Evolutionary conservation across 177 flowering plant genomes (phyloP).

Genomic region (Vitis hybrid): DNA sequence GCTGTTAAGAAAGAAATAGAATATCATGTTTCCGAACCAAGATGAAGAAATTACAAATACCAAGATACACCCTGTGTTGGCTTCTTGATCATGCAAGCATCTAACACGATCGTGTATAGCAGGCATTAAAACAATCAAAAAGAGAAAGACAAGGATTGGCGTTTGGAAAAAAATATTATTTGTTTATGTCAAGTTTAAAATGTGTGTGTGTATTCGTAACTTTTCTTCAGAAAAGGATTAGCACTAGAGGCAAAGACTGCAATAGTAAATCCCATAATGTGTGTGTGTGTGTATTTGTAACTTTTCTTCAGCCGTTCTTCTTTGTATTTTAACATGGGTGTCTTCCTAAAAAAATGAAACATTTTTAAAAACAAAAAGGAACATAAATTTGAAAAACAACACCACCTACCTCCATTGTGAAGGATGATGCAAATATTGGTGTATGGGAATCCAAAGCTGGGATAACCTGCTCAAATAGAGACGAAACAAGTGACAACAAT

Average conservation of each 20-base stretch:
- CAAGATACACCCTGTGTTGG: background rate
- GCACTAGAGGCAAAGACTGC: no score
- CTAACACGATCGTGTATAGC: background rate
- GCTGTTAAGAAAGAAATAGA: constrained; percentile 47
- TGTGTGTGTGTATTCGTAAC: no score
- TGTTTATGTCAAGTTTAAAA: no score
- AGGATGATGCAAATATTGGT: constrained; percentile 96
- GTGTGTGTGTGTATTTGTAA: no score
- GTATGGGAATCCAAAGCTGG: constrained; percentile 89
- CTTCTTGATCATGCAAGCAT: background rate
- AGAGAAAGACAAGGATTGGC: no score
- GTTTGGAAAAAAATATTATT: no score
- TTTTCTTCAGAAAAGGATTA: no score
- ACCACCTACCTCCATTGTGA: constrained; percentile 93
- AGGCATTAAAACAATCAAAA: background rate
- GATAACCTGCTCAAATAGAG: constrained; percentile 66
- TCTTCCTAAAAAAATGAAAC: background rate
- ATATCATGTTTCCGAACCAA: constrained; percentile 5
- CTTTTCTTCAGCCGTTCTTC: no score
- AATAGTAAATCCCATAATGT: no score
- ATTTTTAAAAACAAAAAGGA: background rate
- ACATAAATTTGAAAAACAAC: background rate
- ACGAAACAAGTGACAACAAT: background rate
- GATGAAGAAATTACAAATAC: background rate
- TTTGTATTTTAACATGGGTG: no score